Evolutionary conservation across 108 stramenopile genomes (phyloP), one percentile per base, ranked within the genome.

Genomic region (Nitzschia sp.): DNA sequence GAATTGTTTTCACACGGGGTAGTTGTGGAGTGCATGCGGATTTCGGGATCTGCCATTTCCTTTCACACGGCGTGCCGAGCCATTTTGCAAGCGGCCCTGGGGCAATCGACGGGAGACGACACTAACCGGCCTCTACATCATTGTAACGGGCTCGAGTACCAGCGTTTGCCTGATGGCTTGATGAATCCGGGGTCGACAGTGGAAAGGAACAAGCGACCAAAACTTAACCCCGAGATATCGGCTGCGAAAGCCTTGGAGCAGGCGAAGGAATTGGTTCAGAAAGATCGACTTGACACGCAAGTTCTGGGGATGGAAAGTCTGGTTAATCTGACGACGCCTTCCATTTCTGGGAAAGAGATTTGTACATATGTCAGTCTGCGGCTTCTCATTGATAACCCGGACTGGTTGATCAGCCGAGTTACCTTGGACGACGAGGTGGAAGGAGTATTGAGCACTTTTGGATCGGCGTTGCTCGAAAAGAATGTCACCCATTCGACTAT

Each of bases 241-340:
- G 29, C 66, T 2, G 66, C 26, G 46, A 54, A 46, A 53, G 72
- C 80, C 9, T 32, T 88, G 24, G 80, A 85, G 24, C 68, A 64
- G 9, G 82, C 76, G 9, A 60, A 63, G 66, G 75, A 74, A 53
- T 59, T 88, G 23, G 28, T 92, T 30, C 42, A 71, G 42, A 92
- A 85, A 58, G 84, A 87, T 75, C 71, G 87, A 54, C 49, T 87
- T 1, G 87, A 84, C 38, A 79, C 82, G 6, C 82, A 76, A 61
- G 62, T 51, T 23, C 53, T 83, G n/a, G 91, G 87, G 15, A 76
- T 92, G 82, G 78, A 88, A 66, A 70, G 76, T 46, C 54, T 92
- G 11, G 79, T 85, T 17, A 18, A 76, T n/a, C 71, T 92, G 42
- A 87, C 91, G 2, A 87, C 85, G 17, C n/a, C 26, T 5, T 49